These are phyloP conservation scores for Cyclotella distinguenda DNA, from an alignment of 108 stramenopile species.

Conservation along the genomic window DNA sequence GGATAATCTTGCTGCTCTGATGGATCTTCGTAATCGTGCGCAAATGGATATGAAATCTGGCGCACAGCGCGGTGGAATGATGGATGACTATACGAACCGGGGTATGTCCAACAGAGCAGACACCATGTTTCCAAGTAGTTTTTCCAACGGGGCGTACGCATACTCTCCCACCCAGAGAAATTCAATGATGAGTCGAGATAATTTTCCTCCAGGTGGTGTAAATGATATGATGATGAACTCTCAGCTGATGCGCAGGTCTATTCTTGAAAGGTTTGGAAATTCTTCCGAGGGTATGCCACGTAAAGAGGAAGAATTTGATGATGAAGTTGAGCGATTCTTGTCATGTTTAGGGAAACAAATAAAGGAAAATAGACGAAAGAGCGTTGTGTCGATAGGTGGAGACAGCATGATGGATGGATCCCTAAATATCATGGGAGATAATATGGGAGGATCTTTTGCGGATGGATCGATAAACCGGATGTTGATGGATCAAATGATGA, in stretches of 20 bases:
- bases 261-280: constrained; percentile 16
- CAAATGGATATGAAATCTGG: constrained; percentile 18
- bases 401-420: too few relatives aligned
- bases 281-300: background rate
- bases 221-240: background rate
- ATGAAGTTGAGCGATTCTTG: constrained; percentile 31
- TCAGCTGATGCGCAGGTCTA: background rate
- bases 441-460: background rate
- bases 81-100: background rate
- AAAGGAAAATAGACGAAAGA: constrained; percentile 1
- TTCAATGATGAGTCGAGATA: background rate
- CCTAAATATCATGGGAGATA: background rate
- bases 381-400: background rate
- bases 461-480: background rate
- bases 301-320: constrained; percentile 25
- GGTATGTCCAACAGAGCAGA: background rate
- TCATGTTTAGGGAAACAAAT: constrained; percentile 23
- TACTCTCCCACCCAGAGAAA: too few relatives aligned
- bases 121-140: too few relatives aligned
- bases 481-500: background rate
- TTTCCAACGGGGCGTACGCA: too few relatives aligned
- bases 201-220: constrained; percentile 1
- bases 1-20: background rate
- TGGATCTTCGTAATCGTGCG: constrained; percentile 24
- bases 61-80: background rate